phyloP scores from a whole-genome alignment of 352 stramenopile genomes.

The Pythium sukuiense region DNA sequence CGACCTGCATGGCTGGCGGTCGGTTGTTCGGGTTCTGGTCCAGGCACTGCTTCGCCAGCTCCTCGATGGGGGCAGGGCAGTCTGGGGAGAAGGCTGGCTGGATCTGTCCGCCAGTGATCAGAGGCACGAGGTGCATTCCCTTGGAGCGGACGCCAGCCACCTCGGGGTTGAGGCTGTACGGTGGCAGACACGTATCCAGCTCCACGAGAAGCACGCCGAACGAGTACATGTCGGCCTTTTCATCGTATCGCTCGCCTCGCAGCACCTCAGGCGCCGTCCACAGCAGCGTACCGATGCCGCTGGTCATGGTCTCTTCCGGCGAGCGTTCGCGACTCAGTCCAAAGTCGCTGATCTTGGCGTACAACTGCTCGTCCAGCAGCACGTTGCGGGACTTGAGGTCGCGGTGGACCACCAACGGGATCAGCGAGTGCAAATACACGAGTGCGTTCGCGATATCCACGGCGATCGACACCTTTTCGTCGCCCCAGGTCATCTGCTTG shows the following conservation, averaged over 20 bases:
- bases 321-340: slow-evolving; percentile 30
- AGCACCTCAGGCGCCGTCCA: slow-evolving; percentile 40
- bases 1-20: slow-evolving; percentile 28
- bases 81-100: slow-evolving; percentile 34
- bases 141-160: slow-evolving; percentile 2
- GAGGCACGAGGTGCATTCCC: slow-evolving; percentile 29
- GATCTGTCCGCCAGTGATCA: slow-evolving; percentile 35
- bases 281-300: slow-evolving; percentile 34
- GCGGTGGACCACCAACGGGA: slow-evolving; percentile 31
- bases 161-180: slow-evolving; percentile 23
- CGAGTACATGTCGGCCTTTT: slow-evolving; percentile 75
- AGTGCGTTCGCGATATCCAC: slow-evolving; percentile 31
- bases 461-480: slow-evolving; percentile 39
- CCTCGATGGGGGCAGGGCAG: slow-evolving; percentile 28
- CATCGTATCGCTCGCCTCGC: slow-evolving; percentile 19
- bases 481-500: slow-evolving; percentile 26
- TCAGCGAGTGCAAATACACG: slow-evolving; percentile 39
- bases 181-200: slow-evolving; percentile 28
- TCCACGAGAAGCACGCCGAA: slow-evolving; percentile 75
- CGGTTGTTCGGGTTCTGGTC: slow-evolving; percentile 34
- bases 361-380: slow-evolving; percentile 27
- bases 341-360: slow-evolving; percentile 50
- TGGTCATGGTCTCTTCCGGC: slow-evolving; percentile 33
- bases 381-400: slow-evolving; percentile 49
- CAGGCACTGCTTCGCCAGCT: slow-evolving; percentile 35